phyloP scores from a whole-genome alignment of 495 filamentous ascomycete genomes.

The Ramalina peruviana region DNA sequence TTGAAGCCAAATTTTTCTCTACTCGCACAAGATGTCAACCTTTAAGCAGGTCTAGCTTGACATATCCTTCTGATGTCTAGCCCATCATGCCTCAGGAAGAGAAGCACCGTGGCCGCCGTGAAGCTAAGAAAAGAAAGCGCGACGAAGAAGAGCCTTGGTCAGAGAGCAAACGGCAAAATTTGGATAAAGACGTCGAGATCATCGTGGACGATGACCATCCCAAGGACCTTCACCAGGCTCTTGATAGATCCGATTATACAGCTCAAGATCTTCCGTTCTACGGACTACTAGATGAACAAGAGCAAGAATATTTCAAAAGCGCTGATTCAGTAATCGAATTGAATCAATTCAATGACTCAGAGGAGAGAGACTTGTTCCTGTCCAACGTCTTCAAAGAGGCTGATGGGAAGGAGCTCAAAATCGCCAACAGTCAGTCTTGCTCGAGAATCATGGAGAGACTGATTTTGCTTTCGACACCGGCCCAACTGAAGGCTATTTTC shows the following conservation, averaged over 20 bases:
- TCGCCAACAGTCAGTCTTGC: conserved; percentile 88
- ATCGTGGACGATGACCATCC: conserved; percentile 1
- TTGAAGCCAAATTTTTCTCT: no score
- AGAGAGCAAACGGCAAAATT: conserved; percentile 9
- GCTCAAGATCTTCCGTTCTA: conserved; percentile 52
- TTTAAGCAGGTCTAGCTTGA: no score
- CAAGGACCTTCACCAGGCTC: background rate
- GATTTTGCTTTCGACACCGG: conserved; percentile 63
- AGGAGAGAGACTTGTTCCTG: conserved; percentile 70
- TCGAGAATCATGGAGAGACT: conserved; percentile 85
- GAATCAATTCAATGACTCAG: conserved; percentile 65
- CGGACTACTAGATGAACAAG: conserved; percentile 75
- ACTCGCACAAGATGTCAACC: no score
- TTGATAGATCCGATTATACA: no score
- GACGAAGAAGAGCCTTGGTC: conserved; percentile 19
- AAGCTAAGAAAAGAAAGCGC: conserved; percentile 13
- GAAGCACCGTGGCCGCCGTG: conserved; percentile 19
- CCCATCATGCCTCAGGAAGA: conserved; percentile 25
- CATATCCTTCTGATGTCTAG: no score
- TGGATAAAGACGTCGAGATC: conserved; percentile 3
- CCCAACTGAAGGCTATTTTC: conserved; percentile 76
- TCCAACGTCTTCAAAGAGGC: conserved; percentile 77
- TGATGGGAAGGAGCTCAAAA: conserved; percentile 82
- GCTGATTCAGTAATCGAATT: conserved; percentile 79
- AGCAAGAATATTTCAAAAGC: conserved; percentile 85